Base-by-base conservation (phyloP, 768 basidiomycete species). In the Sarcodon sp. region DNA sequence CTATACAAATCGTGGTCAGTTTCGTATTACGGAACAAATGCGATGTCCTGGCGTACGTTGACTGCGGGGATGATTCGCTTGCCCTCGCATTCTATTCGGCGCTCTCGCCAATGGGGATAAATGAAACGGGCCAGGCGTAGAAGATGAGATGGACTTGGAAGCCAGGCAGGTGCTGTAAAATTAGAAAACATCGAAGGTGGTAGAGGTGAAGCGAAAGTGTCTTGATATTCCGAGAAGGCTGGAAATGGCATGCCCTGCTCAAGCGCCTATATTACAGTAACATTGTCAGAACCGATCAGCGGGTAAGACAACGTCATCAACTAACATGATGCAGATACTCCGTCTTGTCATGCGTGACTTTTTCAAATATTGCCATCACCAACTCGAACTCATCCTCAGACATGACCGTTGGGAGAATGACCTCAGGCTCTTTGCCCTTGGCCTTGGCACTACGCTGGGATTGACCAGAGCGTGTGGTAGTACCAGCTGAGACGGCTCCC, bases 321-420 rank as follows among this genome's bases (percentile, higher is more conserved):
- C 88, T 46, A 61, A 92, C 93, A 57, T 87, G 80, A 61, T 96
- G 91, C 5, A 98, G 72, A 62, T 81, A 90, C 53, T 91, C 90
- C 0, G 85, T 83, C 60, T 83, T 86, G 57, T 91, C 87, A 54
- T 93, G 87, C 0, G 92, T 89, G 39, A 83, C 73, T 59, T 84
- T 86, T 69, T 99, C 96, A 57, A 94, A 83, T 44, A 98, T 62
- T 16, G 89, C 89, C 91, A 97, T 94, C 49, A 94, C 79, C 52
- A 92, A 72, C 63, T 99, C 96, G 53, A 98, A 94, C 56, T 91
- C 84, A 55, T 96, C 90, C 59, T 96, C 93, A 3, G 79, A 71
- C 50, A 98, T 83, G 47, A 71, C 64, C n/a, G 82, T 56, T 7
- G 79, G 75, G 49, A 76, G 77, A 1, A 66, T 63, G 1, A 75